These are phyloP conservation scores for Trichophaea hybrida DNA, from an alignment of 2,329 filamentous ascomycete species.

Conservation along the genomic window DNA sequence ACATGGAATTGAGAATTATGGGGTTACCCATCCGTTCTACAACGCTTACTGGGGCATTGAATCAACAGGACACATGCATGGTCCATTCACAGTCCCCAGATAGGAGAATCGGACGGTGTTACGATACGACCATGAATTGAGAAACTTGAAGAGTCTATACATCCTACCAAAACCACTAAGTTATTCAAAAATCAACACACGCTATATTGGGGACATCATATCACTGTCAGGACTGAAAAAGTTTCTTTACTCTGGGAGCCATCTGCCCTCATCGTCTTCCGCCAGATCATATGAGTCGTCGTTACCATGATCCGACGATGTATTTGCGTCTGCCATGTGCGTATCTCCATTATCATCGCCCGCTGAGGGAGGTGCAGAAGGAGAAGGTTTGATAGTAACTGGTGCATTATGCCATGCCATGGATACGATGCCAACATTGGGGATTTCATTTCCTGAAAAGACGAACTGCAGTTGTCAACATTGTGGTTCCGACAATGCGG, in stretches of 20 bases:
- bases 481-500: neutral
- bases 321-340: conserved; percentile 21
- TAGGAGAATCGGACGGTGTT: too few species aligned
- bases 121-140: too few species aligned
- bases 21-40: too few species aligned
- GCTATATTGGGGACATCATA: too few species aligned
- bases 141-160: too few species aligned
- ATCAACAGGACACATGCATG: too few species aligned
- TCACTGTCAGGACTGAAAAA: neutral
- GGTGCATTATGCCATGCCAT: conserved; percentile 44
- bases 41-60: too few species aligned
- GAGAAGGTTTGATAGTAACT: conserved; percentile 9
- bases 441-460: conserved; percentile 43
- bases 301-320: conserved; percentile 33
- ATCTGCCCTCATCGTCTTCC: conserved; percentile 38
- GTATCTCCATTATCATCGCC: conserved; percentile 16
- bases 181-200: too few species aligned
- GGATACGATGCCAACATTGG: conserved; percentile 50
- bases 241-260: neutral
- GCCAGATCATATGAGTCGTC: conserved; percentile 39
- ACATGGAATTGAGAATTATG: too few species aligned
- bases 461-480: conserved; percentile 34
- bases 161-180: too few species aligned
- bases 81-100: too few species aligned
- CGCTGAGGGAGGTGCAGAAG: neutral